Evolutionary conservation across 2,329 filamentous ascomycete species (phyloP).

Genomic region (Lachnellula willkommii): DNA sequence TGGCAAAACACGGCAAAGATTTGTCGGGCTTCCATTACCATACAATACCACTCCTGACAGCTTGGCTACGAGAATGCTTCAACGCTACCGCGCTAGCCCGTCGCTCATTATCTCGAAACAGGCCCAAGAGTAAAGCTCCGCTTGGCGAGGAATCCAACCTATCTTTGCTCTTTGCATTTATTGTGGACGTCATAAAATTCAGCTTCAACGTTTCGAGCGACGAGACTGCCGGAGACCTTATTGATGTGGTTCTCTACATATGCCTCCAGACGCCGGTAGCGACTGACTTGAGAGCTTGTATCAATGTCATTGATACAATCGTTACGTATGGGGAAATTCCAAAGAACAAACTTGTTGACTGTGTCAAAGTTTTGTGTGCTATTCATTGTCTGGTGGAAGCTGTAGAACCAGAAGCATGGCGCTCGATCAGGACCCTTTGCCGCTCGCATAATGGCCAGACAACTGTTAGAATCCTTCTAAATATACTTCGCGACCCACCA

Average conservation of each 20-base stretch:
- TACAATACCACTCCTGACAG: constrained; percentile 55
- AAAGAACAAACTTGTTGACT: constrained; percentile 54
- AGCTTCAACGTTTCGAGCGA: constrained; percentile 65
- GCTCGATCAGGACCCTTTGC: constrained; percentile 63
- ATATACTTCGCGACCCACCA: constrained; percentile 50
- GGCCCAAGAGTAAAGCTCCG: constrained; percentile 37
- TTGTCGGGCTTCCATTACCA: constrained; percentile 64
- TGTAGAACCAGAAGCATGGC: constrained; percentile 62
- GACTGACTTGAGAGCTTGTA: constrained; percentile 61
- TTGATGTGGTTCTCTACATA: constrained; percentile 59
- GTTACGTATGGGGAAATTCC: constrained; percentile 70
- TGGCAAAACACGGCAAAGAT: constrained; percentile 57
- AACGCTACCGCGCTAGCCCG: constrained; percentile 48
- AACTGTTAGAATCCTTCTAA: constrained; percentile 60
- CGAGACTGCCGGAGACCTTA: constrained; percentile 53
- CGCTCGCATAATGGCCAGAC: constrained; percentile 68
- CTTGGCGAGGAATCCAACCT: constrained; percentile 56
- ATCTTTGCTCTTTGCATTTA: constrained; percentile 57
- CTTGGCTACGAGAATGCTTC: constrained; percentile 55
- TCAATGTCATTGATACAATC: constrained; percentile 63
- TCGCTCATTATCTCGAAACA: constrained; percentile 40
- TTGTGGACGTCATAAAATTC: constrained; percentile 68
- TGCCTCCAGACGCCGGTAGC: constrained; percentile 62
- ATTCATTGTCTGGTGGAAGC: constrained; percentile 61
- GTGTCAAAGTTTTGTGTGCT: constrained; percentile 65